Evolutionary conservation across 495 filamentous ascomycete species (phyloP).

Genomic region (Aspergillus saccharolyticus): DNA sequence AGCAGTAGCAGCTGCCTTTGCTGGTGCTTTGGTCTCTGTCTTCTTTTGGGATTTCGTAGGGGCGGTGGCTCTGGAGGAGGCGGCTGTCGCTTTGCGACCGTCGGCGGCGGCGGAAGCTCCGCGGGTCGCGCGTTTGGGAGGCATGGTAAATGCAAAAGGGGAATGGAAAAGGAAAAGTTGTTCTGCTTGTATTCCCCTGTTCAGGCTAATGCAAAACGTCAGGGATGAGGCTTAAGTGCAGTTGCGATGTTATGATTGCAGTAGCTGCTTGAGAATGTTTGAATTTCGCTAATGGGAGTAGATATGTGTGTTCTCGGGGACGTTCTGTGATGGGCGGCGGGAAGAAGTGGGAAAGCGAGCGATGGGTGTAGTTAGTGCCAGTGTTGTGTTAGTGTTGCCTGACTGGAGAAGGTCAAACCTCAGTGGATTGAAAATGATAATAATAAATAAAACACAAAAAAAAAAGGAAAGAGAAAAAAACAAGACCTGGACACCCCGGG

Average conservation of each 20-base stretch:
- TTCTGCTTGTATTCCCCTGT: background rate
- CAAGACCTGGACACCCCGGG: too few relatives aligned
- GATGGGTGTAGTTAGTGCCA: too few relatives aligned
- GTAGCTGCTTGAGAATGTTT: too few relatives aligned
- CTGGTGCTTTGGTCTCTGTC: background rate
- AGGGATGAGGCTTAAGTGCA: background rate
- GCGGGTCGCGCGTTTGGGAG: constrained; percentile 4
- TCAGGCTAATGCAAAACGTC: background rate
- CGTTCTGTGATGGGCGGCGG: too few relatives aligned
- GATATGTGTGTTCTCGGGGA: too few relatives aligned
- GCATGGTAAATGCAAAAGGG: background rate
- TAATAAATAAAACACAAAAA: too few relatives aligned
- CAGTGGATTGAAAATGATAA: too few relatives aligned
- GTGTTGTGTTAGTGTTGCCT: too few relatives aligned
- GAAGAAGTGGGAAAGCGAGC: too few relatives aligned
- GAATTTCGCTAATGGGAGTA: too few relatives aligned
- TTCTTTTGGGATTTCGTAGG: background rate
- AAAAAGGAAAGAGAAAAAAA: too few relatives aligned
- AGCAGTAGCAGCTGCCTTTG: background rate
- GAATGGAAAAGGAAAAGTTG: background rate
- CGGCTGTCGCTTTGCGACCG: background rate
- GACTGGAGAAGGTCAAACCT: too few relatives aligned
- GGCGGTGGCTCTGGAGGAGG: background rate
- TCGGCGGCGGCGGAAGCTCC: background rate
- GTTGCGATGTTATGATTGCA: background rate